phyloP scores from a whole-genome alignment of 73 alveolate species.

The Durusdinium trenchii region DNA sequence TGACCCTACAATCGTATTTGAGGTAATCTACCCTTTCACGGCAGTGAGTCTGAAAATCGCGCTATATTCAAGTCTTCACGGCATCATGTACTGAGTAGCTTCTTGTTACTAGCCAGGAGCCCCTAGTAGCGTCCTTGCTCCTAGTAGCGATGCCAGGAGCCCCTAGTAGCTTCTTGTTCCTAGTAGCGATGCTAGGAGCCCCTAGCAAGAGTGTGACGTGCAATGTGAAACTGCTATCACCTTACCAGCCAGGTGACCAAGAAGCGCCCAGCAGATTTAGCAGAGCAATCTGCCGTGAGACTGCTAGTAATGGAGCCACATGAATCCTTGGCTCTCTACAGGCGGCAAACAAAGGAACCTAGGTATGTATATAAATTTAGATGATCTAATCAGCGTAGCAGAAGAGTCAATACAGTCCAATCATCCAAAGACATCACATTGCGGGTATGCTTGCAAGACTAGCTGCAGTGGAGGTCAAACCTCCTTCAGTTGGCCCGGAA shows the following conservation, averaged over 20 bases:
- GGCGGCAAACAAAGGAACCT: background rate
- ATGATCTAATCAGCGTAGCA: background rate
- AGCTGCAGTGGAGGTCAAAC: background rate
- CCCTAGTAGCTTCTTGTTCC: too few relatives aligned
- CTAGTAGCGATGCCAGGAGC: too few relatives aligned
- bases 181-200: too few relatives aligned
- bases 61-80: background rate
- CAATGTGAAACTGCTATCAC: background rate
- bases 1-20: background rate
- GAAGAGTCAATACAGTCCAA: background rate
- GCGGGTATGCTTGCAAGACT: background rate
- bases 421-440: background rate
- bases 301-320: conserved; percentile 42
- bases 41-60: background rate
- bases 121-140: too few relatives aligned
- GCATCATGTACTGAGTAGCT: background rate
- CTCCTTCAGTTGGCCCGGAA: background rate
- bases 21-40: background rate
- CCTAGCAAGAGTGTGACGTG: background rate
- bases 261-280: conserved; percentile 50
- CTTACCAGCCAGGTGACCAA: background rate
- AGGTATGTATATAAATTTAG: background rate
- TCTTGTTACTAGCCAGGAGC: too few relatives aligned
- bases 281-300: conserved; percentile 42
- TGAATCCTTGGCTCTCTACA: background rate